Evolutionary conservation across 805 yeast genomes (phyloP).

Genomic region (Candida maesae): DNA sequence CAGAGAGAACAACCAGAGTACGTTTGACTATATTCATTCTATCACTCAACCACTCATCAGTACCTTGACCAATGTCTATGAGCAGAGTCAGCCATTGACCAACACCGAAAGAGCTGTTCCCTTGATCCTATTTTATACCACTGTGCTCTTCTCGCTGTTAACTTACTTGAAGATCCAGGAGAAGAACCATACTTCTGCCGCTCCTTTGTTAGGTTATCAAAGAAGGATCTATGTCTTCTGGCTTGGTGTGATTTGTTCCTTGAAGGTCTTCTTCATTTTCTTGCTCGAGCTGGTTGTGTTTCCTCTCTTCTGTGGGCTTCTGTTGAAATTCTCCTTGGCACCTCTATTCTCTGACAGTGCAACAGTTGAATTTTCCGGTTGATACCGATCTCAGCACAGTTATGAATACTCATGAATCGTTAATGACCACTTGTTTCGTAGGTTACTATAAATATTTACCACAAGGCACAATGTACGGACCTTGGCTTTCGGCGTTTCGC

Average conservation of each 20-base stretch:
- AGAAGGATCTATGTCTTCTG: conserved; percentile 49
- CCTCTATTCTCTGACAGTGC: conserved; percentile 42
- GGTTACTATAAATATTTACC: too few relatives aligned
- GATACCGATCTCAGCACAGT: too few relatives aligned
- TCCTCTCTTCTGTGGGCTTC: conserved; percentile 82
- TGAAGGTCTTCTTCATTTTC: conserved; percentile 73
- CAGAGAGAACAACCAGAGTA: background rate
- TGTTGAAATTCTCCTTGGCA: conserved; percentile 63
- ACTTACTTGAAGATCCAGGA: conserved; percentile 30
- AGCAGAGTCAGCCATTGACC: conserved; percentile 28
- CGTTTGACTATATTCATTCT: background rate
- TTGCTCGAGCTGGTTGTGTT: conserved; percentile 78
- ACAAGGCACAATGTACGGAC: too few relatives aligned
- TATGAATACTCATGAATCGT: too few relatives aligned
- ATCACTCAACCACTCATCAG: background rate
- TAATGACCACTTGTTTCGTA: too few relatives aligned
- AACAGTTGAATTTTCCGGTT: background rate
- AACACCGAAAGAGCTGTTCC: conserved; percentile 24
- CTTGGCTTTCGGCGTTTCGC: too few relatives aligned
- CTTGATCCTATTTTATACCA: conserved; percentile 33
- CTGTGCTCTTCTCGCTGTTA: conserved; percentile 27
- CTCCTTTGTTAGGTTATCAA: conserved; percentile 47
- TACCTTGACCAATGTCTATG: conserved; percentile 10
- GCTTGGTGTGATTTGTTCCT: conserved; percentile 54
- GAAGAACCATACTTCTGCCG: conserved; percentile 26